Base-by-base conservation (phyloP, 2,329 filamentous ascomycete genomes). In the Arthrobotrys megalospora region DNA sequence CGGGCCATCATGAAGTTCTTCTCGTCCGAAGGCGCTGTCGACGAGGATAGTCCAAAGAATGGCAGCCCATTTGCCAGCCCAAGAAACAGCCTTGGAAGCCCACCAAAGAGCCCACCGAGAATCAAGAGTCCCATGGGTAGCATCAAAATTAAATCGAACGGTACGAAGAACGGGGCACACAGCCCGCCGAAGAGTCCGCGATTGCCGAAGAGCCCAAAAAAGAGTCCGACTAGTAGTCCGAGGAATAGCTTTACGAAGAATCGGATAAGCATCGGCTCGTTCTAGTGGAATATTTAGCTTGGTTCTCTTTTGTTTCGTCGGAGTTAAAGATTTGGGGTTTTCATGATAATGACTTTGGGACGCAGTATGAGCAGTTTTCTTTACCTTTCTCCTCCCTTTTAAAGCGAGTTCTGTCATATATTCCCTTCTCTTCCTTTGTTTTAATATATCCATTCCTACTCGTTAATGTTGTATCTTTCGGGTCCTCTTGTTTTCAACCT, bases 1-100 rank as follows among this genome's bases (percentile, higher is more conserved):
- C 90, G 92, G 83, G 93, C 94, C n/a, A 90, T 97, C 81, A 88
- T 97, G 85, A 92, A 91, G 83, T 97, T 97, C 86, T 78, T 78
- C 67, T 78, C 75, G 3, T 72, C 67, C 10, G 75, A 78, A 32
- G 75, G 75, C 6, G 63, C 75, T 8, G 67, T 78, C 16, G 67
- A 70, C 8, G 64, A 78, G 28, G 65, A 78, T 12, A 70, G 64
- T 45, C 65, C 65, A 3, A 69, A 65, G 65, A 38, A 24, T 11
- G 60, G 65, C 4, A 78, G 67, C n/a, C 75, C 67, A 4, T 72
- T 78, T n/a, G 45, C 52, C 16, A 78, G 75, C 32, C 75, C 75
- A 14, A 66, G 75, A 32, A 72, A 71, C 53, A 78, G 75, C 67
- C 53, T 77, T 45, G 66, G 66, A 47, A 65, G 55, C 36, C 75